Evolutionary conservation across 2,329 filamentous ascomycete species (phyloP).

Genomic region (Cladosporium sp.): DNA sequence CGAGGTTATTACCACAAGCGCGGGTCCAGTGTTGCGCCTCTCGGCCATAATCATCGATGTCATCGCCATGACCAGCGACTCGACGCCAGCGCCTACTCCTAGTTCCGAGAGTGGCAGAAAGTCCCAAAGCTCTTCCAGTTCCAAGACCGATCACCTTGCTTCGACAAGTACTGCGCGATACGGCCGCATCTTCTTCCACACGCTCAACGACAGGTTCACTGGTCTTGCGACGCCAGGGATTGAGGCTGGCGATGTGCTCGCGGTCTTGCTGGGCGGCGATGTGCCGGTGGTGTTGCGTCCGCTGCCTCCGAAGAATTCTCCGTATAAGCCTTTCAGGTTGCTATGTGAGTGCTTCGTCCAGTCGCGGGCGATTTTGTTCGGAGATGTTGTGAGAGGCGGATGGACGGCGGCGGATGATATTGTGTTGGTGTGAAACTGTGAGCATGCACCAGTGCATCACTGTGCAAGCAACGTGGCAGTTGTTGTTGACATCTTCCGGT

Average conservation of each 20-base stretch:
- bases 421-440: conserved; percentile 26
- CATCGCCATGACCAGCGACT: conserved; percentile 25
- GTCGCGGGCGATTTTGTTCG: conserved; percentile 29
- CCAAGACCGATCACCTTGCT: neutral
- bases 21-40: conserved; percentile 25
- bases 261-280: conserved; percentile 31
- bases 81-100: conserved; percentile 30
- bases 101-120: neutral
- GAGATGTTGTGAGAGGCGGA: conserved; percentile 25
- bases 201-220: conserved; percentile 24
- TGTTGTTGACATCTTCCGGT: neutral
- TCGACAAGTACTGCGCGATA: conserved; percentile 22
- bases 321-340: conserved; percentile 26
- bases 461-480: neutral
- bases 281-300: conserved; percentile 33
- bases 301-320: conserved; percentile 16
- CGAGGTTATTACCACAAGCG: conserved; percentile 24
- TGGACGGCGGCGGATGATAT: conserved; percentile 29
- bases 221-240: conserved; percentile 32
- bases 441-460: neutral
- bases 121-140: neutral
- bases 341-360: conserved; percentile 34
- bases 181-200: conserved; percentile 31
- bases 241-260: conserved; percentile 26
- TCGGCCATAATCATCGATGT: conserved; percentile 31